A percentile compares a stretch with the other conserved stretches of the same genome.
Evolutionary conservation across 495 filamentous ascomycete genomes (phyloP).

Genomic region (Aspergillus incahuasiensis): DNA sequence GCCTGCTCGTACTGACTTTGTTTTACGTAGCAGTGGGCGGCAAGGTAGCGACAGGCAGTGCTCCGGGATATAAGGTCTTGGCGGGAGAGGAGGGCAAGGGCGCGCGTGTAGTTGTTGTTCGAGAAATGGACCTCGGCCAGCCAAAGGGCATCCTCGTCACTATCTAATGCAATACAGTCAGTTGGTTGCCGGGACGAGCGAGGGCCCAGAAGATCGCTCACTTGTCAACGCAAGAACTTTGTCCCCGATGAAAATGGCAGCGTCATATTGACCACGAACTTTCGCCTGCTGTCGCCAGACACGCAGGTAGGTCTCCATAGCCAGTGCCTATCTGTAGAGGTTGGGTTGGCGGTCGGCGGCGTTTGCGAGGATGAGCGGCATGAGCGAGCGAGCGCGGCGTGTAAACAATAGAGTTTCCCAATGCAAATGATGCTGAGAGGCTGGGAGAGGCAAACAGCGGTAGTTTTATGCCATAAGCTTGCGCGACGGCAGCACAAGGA

Average conservation of each 20-base stretch:
- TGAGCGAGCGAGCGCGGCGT: background rate
- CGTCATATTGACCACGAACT: constrained; percentile 90
- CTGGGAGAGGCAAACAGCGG: background rate
- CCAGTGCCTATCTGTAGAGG: constrained; percentile 10
- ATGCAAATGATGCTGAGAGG: background rate
- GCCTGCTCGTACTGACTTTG: constrained; percentile 87
- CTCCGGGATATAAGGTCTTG: constrained; percentile 78
- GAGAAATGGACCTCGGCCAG: constrained; percentile 92
- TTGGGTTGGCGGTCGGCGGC: background rate
- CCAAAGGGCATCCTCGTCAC: constrained; percentile 88
- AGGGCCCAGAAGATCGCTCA: constrained; percentile 36
- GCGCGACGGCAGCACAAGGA: background rate
- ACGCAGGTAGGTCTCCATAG: constrained; percentile 86
- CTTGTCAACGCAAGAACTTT: constrained; percentile 92
- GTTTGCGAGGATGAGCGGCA: background rate
- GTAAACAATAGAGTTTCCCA: constrained; percentile 9
- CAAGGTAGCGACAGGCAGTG: constrained; percentile 83
- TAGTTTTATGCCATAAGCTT: background rate
- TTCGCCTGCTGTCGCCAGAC: constrained; percentile 90
- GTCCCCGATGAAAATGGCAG: constrained; percentile 94
- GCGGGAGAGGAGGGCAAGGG: constrained; percentile 76
- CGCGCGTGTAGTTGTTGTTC: constrained; percentile 88
- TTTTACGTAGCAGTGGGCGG: constrained; percentile 88
- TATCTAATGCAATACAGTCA: constrained; percentile 49
- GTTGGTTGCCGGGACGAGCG: background rate